Evolutionary conservation across 345 rosid species (phyloP).

Genomic region (Luvunga scandens): DNA sequence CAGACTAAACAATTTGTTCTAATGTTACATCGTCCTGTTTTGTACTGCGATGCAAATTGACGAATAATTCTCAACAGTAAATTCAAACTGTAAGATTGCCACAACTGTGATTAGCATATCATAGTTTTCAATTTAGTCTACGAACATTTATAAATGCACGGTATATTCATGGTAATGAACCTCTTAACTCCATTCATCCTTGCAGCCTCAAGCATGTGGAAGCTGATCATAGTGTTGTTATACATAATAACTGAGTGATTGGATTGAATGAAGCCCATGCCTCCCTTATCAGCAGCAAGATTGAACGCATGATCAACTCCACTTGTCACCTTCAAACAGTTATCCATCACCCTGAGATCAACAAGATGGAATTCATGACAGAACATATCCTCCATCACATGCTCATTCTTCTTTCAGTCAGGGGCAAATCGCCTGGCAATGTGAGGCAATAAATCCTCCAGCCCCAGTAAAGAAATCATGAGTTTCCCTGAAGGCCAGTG

Average conservation of each 20-base stretch:
- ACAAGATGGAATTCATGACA: conserved; percentile 91
- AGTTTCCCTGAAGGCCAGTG: conserved; percentile 89
- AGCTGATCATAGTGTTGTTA: conserved; percentile 94
- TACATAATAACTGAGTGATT: conserved; percentile 97
- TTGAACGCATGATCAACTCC: conserved; percentile 84
- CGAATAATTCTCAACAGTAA: background rate
- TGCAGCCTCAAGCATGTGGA: conserved; percentile 94
- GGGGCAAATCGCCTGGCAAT: conserved; percentile 93
- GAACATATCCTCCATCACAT: conserved; percentile 96
- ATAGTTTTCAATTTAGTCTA: background rate
- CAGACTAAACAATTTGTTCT: too few relatives aligned
- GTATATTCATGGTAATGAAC: conserved; percentile 28
- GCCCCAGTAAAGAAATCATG: conserved; percentile 76
- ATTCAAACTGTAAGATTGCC: background rate
- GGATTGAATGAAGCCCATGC: conserved; percentile 96
- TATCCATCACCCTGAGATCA: conserved; percentile 94
- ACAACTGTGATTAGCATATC: too few relatives aligned
- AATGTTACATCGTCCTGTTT: too few relatives aligned
- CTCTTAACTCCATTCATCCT: conserved; percentile 88
- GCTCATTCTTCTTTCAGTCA: conserved; percentile 99
- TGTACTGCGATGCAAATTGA: background rate
- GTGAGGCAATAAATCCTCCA: conserved; percentile 91
- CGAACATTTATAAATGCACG: background rate
- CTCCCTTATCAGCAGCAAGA: conserved; percentile 98
- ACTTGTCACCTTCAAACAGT: conserved; percentile 71